A percentile compares a stretch with the other conserved stretches of the same genome.
These are phyloP conservation scores for Alternaria consortialis DNA, from an alignment of 2,329 filamentous ascomycete genomes.

Conservation along the genomic window DNA sequence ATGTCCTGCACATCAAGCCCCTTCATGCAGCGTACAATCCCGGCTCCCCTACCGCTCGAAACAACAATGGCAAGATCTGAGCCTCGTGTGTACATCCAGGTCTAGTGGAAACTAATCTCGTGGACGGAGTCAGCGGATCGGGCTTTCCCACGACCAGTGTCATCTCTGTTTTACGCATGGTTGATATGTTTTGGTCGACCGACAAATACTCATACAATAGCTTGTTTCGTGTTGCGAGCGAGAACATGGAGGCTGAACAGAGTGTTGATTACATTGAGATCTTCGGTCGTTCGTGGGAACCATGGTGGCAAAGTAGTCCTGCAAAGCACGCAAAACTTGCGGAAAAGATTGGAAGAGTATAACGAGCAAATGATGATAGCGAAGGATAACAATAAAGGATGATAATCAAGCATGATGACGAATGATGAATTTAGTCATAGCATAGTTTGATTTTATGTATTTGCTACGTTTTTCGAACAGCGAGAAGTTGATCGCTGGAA, in stretches of 20 bases:
- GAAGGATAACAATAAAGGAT: background rate
- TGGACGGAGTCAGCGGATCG: background rate
- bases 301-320: slow-evolving; percentile 14
- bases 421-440: too few species aligned
- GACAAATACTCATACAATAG: slow-evolving; percentile 16
- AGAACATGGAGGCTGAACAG: slow-evolving; percentile 10
- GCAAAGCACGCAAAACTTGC: slow-evolving; percentile 11
- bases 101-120: slow-evolving; percentile 26
- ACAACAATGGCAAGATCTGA: slow-evolving; percentile 20
- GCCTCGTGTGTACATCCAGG: slow-evolving; percentile 32
- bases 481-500: background rate
- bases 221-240: slow-evolving; percentile 13
- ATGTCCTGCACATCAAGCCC: slow-evolving; percentile 24
- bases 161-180: background rate
- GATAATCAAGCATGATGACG: too few species aligned
- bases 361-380: slow-evolving; percentile 11
- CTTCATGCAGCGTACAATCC: slow-evolving; percentile 21
- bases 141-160: background rate
- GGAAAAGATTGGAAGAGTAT: slow-evolving; percentile 15
- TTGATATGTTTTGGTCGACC: slow-evolving; percentile 4
- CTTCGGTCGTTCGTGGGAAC: slow-evolving; percentile 7
- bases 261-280: slow-evolving; percentile 14
- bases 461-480: too few species aligned
- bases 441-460: too few species aligned
- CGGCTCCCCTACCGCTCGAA: slow-evolving; percentile 8